phyloP scores from a whole-genome alignment of 2,329 filamentous ascomycete species.

The Rugonectria rugulosa region DNA sequence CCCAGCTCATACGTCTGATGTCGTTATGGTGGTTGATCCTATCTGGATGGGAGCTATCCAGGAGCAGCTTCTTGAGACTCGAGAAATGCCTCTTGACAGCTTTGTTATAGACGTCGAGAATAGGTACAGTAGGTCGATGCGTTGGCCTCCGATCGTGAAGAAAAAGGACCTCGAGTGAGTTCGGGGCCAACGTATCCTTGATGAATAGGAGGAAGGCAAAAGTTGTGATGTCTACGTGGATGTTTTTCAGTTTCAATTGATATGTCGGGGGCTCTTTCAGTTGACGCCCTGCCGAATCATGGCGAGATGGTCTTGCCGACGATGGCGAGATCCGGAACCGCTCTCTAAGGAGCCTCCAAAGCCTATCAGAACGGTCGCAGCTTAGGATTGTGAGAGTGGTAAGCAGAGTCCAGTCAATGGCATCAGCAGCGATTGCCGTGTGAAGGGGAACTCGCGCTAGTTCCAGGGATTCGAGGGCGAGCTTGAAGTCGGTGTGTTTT shows the following conservation, averaged over 20 bases:
- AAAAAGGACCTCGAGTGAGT: slow-evolving; percentile 22
- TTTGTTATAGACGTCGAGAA: slow-evolving; percentile 15
- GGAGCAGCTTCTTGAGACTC: slow-evolving; percentile 24
- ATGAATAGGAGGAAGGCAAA: slow-evolving; percentile 20
- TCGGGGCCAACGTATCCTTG: slow-evolving; percentile 23
- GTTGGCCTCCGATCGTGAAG: slow-evolving; percentile 21
- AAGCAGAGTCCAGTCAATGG: slow-evolving; percentile 26
- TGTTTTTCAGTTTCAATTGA: slow-evolving; percentile 19
- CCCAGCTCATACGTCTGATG: slow-evolving; percentile 17
- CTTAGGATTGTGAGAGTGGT: slow-evolving; percentile 23
- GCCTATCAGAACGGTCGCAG: slow-evolving; percentile 21
- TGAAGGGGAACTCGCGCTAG: slow-evolving; percentile 19
- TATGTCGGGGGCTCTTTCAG: slow-evolving; percentile 13
- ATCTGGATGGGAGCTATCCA: slow-evolving; percentile 22
- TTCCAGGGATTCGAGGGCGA: slow-evolving; percentile 23
- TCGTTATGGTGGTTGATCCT: slow-evolving; percentile 7
- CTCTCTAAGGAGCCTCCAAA: slow-evolving; percentile 19
- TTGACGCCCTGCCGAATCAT: slow-evolving; percentile 4
- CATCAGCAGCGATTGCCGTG: slow-evolving; percentile 15
- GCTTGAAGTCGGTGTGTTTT: slow-evolving; percentile 1
- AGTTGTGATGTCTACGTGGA: slow-evolving; percentile 25
- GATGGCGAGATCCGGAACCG: slow-evolving; percentile 16
- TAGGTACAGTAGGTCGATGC: slow-evolving; percentile 14
- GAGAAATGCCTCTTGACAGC: slow-evolving; percentile 23
- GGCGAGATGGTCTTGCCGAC: slow-evolving; percentile 3